phyloP scores from a whole-genome alignment of 305 asterid genomes.

The Fraxinus albicans region DNA sequence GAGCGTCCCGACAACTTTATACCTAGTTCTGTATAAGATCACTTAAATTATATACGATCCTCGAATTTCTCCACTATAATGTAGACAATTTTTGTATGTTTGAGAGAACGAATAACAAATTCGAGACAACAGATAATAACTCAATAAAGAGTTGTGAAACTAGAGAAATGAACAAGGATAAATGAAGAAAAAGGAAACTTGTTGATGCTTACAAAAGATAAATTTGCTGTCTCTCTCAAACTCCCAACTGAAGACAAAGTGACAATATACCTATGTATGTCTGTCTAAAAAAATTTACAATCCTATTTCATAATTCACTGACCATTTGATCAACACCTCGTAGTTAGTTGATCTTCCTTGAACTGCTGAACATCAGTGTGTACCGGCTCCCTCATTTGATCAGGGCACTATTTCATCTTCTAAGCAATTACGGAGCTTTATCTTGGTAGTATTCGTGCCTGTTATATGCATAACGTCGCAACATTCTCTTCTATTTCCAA shows the following conservation, averaged over 20 bases:
- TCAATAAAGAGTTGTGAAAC: background rate
- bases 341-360: background rate
- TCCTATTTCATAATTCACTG: background rate
- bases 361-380: background rate
- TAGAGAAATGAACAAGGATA: background rate
- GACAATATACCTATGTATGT: background rate
- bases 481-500: constrained; percentile 41
- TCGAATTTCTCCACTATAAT: background rate
- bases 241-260: background rate
- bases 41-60: too few relatives aligned
- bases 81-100: background rate
- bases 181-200: background rate
- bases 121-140: background rate
- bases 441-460: constrained; percentile 23
- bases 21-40: too few relatives aligned
- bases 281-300: background rate
- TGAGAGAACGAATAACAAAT: background rate
- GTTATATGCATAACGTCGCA: constrained; percentile 28
- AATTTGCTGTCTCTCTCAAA: background rate
- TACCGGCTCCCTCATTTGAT: background rate
- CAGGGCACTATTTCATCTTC: constrained; percentile 36
- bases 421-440: constrained; percentile 32
- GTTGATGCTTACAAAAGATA: background rate
- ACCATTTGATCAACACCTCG: background rate
- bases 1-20: background rate